Conservation (phyloP, 164 flowering plant genomes). For the Stephania japonica region DNA sequence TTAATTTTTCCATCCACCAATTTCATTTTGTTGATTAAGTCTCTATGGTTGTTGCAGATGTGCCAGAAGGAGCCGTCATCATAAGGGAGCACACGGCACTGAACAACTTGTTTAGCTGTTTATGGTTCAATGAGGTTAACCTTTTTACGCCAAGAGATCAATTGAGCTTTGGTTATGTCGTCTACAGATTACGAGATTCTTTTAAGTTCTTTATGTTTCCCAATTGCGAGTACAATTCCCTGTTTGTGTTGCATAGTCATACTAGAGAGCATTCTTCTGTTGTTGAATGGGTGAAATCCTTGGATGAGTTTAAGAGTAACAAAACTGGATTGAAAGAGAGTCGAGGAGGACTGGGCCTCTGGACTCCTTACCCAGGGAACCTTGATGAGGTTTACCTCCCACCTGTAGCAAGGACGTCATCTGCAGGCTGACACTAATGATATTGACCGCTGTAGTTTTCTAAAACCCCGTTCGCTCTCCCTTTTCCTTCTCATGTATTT, state of each 20-base stretch:
- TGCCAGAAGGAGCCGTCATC: slow-evolving; percentile 96
- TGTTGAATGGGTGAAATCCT: slow-evolving; percentile 78
- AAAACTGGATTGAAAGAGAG: slow-evolving; percentile 62
- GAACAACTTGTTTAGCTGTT: slow-evolving; percentile 80
- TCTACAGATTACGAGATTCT: slow-evolving; percentile 55
- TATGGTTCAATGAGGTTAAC: slow-evolving; percentile 98
- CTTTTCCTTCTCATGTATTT: background rate
- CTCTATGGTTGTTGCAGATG: slow-evolving; percentile 59
- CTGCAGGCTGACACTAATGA: slow-evolving; percentile 64
- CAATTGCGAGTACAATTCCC: slow-evolving; percentile 86
- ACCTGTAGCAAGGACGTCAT: slow-evolving; percentile 68
- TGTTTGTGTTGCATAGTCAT: slow-evolving; percentile 79
- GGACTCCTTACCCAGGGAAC: slow-evolving; percentile 91
- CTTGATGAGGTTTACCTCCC: slow-evolving; percentile 62
- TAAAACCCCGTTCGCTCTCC: background rate
- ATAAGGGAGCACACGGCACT: slow-evolving; percentile 82
- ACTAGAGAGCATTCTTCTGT: slow-evolving; percentile 87
- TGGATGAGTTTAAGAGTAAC: slow-evolving; percentile 48
- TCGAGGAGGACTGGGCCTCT: slow-evolving; percentile 88
- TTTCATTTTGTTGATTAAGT: background rate
- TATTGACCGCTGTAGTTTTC: background rate
- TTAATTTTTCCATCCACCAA: background rate
- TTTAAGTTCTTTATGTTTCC: slow-evolving; percentile 92
- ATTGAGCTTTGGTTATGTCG: slow-evolving; percentile 92
- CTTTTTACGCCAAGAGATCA: slow-evolving; percentile 97